Conservation (phyloP, 495 filamentous ascomycete species). For the Xylaria sp. region DNA sequence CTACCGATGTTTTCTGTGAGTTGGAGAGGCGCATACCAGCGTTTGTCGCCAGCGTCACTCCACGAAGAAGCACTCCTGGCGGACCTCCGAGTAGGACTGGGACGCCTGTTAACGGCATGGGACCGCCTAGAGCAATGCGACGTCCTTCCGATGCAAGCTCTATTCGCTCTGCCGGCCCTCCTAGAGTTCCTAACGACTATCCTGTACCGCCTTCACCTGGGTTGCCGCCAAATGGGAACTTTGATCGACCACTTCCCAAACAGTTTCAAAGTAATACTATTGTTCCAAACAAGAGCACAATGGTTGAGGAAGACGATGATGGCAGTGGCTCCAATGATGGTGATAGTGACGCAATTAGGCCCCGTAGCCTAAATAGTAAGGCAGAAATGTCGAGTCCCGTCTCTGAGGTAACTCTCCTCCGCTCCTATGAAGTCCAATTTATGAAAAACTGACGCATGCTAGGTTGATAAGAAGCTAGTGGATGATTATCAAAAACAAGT, state of each 20-base stretch:
- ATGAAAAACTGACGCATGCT: conserved; percentile 14
- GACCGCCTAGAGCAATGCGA: conserved; percentile 53
- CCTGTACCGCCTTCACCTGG: conserved; percentile 54
- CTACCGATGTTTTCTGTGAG: conserved; percentile 95
- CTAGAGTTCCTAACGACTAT: conserved; percentile 52
- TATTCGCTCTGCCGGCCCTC: conserved; percentile 42
- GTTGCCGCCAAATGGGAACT: conserved; percentile 48
- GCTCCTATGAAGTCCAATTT: background rate
- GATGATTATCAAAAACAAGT: conserved; percentile 82
- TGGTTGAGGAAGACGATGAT: conserved; percentile 96
- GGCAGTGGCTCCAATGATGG: conserved; percentile 51
- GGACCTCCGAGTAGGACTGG: conserved; percentile 60
- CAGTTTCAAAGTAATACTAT: conserved; percentile 96
- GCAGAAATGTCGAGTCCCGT: conserved; percentile 49
- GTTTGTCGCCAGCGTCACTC: conserved; percentile 71
- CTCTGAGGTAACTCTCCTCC: conserved; percentile 55
- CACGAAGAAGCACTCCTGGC: conserved; percentile 71
- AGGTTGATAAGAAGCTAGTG: conserved; percentile 74
- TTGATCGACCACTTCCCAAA: conserved; percentile 73
- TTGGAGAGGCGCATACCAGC: conserved; percentile 88
- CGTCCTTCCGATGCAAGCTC: conserved; percentile 64
- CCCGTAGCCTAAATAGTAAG: conserved; percentile 64
- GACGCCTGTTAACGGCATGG: conserved; percentile 62
- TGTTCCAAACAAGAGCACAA: conserved; percentile 95
- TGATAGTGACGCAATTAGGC: conserved; percentile 63